These are phyloP conservation scores for Suillus tomentosus DNA, from an alignment of 768 basidiomycete species.

Conservation along the genomic window DNA sequence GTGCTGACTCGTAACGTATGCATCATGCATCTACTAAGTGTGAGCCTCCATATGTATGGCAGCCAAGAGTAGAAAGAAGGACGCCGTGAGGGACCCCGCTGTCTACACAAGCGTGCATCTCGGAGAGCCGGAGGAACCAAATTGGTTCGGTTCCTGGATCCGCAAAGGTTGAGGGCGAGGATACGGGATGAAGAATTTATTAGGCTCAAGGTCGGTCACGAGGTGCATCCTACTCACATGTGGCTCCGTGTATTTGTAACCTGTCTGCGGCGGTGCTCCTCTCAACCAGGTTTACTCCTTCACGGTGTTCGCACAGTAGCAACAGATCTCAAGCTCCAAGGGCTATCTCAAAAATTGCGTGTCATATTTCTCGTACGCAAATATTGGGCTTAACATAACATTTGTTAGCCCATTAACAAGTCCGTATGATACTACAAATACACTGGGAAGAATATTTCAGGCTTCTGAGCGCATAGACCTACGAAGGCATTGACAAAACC, in stretches of 20 bases:
- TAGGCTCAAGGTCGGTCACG: conserved; percentile 55
- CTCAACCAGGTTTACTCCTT: conserved; percentile 62
- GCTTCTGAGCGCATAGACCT: not conserved
- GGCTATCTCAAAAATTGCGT: not conserved
- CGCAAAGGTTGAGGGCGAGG: conserved; percentile 65
- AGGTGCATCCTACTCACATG: conserved; percentile 40
- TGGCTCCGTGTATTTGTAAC: not conserved
- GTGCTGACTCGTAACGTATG: not conserved
- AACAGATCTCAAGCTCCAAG: not conserved
- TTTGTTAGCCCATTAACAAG: not conserved
- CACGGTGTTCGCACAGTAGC: conserved; percentile 48
- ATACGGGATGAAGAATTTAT: conserved; percentile 58
- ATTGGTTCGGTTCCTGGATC: conserved; percentile 58
- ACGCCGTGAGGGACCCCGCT: conserved; percentile 56
- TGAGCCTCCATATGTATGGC: conserved; percentile 40
- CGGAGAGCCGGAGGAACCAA: conserved; percentile 56
- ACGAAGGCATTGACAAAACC: not conserved
- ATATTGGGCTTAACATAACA: too few relatives aligned
- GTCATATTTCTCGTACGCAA: not conserved
- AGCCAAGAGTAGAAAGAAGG: conserved; percentile 51
- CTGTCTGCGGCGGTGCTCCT: conserved; percentile 1
- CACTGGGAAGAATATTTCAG: not conserved
- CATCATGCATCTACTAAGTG: conserved; percentile 38
- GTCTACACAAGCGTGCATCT: conserved; percentile 63
- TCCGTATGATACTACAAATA: conserved; percentile 3